Conservation (phyloP, 441 rosid species). For the Pelargonium australe region DNA sequence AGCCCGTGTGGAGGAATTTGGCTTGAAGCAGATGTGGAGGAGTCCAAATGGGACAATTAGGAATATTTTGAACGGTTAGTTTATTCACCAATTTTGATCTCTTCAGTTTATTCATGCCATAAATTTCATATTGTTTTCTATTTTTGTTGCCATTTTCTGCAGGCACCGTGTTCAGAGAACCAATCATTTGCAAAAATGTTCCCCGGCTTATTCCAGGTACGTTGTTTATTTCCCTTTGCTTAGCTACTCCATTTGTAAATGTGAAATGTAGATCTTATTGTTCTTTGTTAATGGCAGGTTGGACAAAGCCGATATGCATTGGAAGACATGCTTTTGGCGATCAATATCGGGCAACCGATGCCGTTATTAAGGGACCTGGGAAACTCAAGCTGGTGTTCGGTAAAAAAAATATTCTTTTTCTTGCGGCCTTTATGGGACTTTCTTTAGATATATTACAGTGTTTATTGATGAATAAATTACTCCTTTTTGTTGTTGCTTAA, state of each 20-base stretch:
- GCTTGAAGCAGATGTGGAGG: constrained; percentile 81
- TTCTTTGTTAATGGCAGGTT: constrained; percentile 43
- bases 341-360: constrained; percentile 84
- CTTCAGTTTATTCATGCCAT: not conserved
- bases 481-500: constrained; percentile 6
- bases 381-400: constrained; percentile 49
- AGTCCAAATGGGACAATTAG: constrained; percentile 94
- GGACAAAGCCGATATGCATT: constrained; percentile 93
- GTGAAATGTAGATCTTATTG: not conserved
- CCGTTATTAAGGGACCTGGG: constrained; percentile 60
- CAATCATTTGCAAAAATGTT: constrained; percentile 73
- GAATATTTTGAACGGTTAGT: constrained; percentile 74
- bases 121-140: not conserved
- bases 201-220: constrained; percentile 78
- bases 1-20: constrained; percentile 70
- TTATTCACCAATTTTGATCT: not conserved
- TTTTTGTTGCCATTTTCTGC: constrained; percentile 20
- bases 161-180: constrained; percentile 95
- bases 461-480: not conserved
- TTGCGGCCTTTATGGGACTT: not conserved
- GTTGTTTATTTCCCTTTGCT: constrained; percentile 15
- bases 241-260: not conserved
- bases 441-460: not conserved
- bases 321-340: constrained; percentile 98
- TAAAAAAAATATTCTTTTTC: constrained; percentile 6